Evolutionary conservation across 2,329 filamentous ascomycete species (phyloP), one percentile per base, ranked within the genome.

Genomic region (Atkinsonella hypoxylon): DNA sequence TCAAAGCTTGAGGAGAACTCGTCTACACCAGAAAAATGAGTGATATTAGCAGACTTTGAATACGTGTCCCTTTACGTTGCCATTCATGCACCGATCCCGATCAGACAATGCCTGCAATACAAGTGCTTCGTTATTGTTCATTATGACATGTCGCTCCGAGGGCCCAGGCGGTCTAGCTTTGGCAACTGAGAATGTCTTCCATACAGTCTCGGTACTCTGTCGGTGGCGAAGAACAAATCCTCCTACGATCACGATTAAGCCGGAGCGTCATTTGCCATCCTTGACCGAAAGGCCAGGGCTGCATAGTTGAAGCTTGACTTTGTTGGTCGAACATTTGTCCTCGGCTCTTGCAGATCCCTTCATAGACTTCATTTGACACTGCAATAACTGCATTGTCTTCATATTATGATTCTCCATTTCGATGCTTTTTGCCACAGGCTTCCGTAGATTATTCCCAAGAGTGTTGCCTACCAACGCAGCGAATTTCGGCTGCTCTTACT

Each of bases 301-400:
- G 87, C 83, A 82, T 95, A 86, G 88, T 84, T 81, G 83, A 78
- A 74, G 88, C 80, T 95, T 95, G 90, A 95, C 88, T 95, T 88
- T 87, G 87, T 81, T 83, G 86, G 79, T 84, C 86, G 75, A 70
- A 93, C 87, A 91, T 58, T 57, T 48, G 26, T 26, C 26, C 26
- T 26, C 26, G 26, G 44, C 48, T 53, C 45, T 51, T 41, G 46
- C 53, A 38, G 45, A 43, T 47, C 49, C 38, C 26, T 44, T 41
- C 32, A 12, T 30, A 17, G 39, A 11, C 17, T 36, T 11, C 36
- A 17, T 39, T 45, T 15, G 17, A n/a, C 30, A 26, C 7, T 26
- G 26, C 8, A 26, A 26, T 5, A 26, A 7, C 7, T 26, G 26
- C 26, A 26, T 5, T 1, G 26, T 26, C 26, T 26, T 26, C 26